These are phyloP conservation scores for Alectoria sarmentosa DNA, from an alignment of 495 filamentous ascomycete genomes.

Conservation along the genomic window DNA sequence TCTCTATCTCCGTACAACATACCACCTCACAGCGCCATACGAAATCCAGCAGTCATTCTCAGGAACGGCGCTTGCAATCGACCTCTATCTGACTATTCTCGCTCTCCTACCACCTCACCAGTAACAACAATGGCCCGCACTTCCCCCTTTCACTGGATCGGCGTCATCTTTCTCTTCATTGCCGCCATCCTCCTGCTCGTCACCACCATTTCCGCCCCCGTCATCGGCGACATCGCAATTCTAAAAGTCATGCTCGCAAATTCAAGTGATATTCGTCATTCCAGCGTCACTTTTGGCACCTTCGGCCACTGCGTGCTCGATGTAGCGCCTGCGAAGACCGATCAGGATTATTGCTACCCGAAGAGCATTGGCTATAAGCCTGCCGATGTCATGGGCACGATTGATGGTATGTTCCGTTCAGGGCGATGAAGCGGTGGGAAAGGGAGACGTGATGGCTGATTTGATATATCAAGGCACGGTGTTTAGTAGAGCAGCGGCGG, in stretches of 20 bases:
- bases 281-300: slow-evolving; percentile 45
- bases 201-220: slow-evolving; percentile 50
- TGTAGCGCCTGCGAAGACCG: slow-evolving; percentile 24
- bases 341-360: slow-evolving; percentile 39
- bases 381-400: slow-evolving; percentile 33
- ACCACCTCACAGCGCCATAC: too few relatives aligned
- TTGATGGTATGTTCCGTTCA: slow-evolving; percentile 21
- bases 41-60: too few relatives aligned
- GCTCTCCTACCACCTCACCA: too few relatives aligned
- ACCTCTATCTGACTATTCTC: too few relatives aligned
- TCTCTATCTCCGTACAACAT: too few relatives aligned
- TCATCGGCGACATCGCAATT: slow-evolving; percentile 45
- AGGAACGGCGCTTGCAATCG: too few relatives aligned
- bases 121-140: slow-evolving; percentile 10
- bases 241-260: slow-evolving; percentile 43
- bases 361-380: slow-evolving; percentile 49
- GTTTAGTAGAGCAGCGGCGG: slow-evolving; percentile 37
- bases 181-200: slow-evolving; percentile 49
- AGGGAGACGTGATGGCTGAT: too few relatives aligned
- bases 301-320: slow-evolving; percentile 49
- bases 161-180: slow-evolving; percentile 50
- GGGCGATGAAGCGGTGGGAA: too few relatives aligned
- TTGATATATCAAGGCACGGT: slow-evolving; percentile 19
- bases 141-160: slow-evolving; percentile 31
- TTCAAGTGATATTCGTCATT: slow-evolving; percentile 26